Conservation (phyloP, 495 filamentous ascomycete genomes). For the Thermothielavioides terrestris region DNA sequence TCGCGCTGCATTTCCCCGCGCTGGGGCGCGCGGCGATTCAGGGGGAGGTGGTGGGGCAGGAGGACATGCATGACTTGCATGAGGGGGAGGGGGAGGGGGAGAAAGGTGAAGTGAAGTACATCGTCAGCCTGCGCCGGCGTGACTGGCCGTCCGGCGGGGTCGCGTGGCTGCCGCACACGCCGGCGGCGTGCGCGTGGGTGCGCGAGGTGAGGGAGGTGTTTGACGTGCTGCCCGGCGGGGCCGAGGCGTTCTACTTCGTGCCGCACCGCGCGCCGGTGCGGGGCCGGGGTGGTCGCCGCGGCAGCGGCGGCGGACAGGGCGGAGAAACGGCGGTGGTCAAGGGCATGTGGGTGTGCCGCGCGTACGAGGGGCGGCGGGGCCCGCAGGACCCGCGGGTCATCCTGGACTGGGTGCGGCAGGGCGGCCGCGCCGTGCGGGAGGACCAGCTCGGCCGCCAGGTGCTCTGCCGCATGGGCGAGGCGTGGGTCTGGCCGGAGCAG, state of each 20-base stretch:
- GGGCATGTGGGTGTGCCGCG: neutral
- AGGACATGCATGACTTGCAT: neutral
- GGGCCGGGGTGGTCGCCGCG: neutral
- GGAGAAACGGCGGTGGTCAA: too few species aligned
- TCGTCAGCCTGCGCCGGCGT: neutral
- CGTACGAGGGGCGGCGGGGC: neutral
- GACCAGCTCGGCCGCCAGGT: neutral
- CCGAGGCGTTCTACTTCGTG: conserved; percentile 1
- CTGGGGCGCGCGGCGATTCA: too few species aligned
- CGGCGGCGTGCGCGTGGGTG: neutral
- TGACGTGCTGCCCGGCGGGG: neutral
- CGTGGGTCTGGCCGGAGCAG: neutral
- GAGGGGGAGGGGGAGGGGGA: neutral
- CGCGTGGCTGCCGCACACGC: neutral
- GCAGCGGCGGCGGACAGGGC: neutral
- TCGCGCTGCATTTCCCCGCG: neutral
- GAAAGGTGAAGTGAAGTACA: neutral
- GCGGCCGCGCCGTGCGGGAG: neutral
- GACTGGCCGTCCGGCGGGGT: conserved; percentile 4
- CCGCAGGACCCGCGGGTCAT: neutral
- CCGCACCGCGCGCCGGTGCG: neutral
- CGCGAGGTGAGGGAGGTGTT: neutral
- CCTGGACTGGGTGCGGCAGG: neutral
- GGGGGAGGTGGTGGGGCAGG: neutral
- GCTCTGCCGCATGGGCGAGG: conserved; percentile 3